phyloP scores from a whole-genome alignment of 768 basidiomycete species.

The Calocybe cyanea region DNA sequence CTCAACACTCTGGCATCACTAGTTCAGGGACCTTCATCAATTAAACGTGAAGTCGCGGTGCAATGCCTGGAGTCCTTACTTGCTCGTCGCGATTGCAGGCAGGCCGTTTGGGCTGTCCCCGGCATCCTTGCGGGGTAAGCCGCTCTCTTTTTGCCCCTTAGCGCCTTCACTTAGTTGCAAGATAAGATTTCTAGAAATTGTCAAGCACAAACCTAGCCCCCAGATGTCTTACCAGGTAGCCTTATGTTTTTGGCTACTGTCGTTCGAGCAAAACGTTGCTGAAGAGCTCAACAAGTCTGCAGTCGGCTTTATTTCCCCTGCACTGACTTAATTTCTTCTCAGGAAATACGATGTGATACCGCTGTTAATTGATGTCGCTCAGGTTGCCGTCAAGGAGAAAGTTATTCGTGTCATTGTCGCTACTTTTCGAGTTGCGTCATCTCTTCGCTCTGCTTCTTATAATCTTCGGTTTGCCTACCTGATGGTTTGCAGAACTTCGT shows the following conservation, averaged over 20 bases:
- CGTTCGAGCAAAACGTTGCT: conserved; percentile 85
- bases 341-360: conserved; percentile 92
- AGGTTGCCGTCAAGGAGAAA: conserved; percentile 93
- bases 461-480: too few relatives aligned
- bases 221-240: conserved; percentile 96
- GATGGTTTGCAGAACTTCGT: conserved; percentile 68
- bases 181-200: conserved; percentile 72
- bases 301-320: background rate
- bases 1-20: conserved; percentile 56
- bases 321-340: background rate
- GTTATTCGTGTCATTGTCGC: conserved; percentile 91
- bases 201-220: conserved; percentile 77
- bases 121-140: conserved; percentile 66
- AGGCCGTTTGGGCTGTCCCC: conserved; percentile 75
- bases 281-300: conserved; percentile 83
- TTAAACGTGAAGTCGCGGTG: conserved; percentile 85
- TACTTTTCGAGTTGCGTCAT: conserved; percentile 67
- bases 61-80: conserved; percentile 87
- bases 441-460: too few relatives aligned
- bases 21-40: conserved; percentile 53
- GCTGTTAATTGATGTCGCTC: conserved; percentile 76
- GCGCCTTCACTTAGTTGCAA: background rate
- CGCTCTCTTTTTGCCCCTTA: background rate
- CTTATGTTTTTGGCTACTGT: conserved; percentile 91
- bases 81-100: conserved; percentile 74